Evolutionary conservation across 1,139 yeast species (phyloP).

Genomic region (Taiozyma sp.): DNA sequence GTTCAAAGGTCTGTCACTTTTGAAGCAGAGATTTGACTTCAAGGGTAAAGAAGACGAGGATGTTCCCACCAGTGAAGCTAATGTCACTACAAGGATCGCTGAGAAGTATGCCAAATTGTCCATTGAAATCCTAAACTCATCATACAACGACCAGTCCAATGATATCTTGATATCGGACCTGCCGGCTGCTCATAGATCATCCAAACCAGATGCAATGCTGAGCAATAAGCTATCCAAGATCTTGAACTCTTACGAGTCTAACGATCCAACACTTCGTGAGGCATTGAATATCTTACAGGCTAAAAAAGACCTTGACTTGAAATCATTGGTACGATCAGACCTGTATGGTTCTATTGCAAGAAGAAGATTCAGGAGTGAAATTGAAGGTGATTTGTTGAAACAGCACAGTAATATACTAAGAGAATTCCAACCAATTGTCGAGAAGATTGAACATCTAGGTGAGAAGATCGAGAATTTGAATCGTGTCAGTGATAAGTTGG

Average conservation of each 20-base stretch:
- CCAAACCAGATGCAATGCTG: conserved; percentile 23
- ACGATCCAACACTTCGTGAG: conserved; percentile 46
- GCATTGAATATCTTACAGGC: conserved; percentile 45
- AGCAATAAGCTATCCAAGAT: conserved; percentile 48
- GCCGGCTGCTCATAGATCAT: background rate
- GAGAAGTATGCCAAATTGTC: conserved; percentile 22
- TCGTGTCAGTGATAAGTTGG: conserved; percentile 23
- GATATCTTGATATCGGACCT: conserved; percentile 8
- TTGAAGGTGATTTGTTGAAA: conserved; percentile 68
- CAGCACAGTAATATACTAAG: conserved; percentile 55
- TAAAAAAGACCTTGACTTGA: conserved; percentile 29
- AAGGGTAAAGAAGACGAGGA: background rate
- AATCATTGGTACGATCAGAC: conserved; percentile 46
- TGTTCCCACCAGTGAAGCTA: background rate
- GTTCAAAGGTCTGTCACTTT: conserved; percentile 19
- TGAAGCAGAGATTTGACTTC: conserved; percentile 8
- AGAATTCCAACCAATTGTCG: conserved; percentile 56
- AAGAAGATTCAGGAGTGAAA: conserved; percentile 58
- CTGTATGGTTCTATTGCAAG: conserved; percentile 52
- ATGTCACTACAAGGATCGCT: conserved; percentile 13
- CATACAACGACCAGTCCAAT: background rate
- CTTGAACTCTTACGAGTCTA: conserved; percentile 39
- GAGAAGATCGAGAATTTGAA: conserved; percentile 30
- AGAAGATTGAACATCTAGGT: conserved; percentile 27
- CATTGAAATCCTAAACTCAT: conserved; percentile 14